These are phyloP conservation scores for Quercus suber DNA, from an alignment of 306 rosid species.

Conservation along the genomic window DNA sequence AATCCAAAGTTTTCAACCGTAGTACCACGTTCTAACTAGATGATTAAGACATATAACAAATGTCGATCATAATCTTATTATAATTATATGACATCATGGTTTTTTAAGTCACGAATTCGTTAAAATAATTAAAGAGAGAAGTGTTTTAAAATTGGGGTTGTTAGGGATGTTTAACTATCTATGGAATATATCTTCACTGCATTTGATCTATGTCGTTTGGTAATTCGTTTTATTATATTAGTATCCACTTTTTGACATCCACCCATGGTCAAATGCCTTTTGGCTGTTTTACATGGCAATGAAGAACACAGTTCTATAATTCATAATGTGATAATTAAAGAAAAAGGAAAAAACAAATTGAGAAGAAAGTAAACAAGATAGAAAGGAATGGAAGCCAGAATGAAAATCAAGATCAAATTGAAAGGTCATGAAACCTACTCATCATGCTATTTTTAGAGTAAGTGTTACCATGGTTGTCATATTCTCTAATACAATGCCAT, in stretches of 20 bases:
- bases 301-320: too few species aligned
- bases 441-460: too few species aligned
- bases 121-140: neutral
- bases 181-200: neutral
- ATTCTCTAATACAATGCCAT: too few species aligned
- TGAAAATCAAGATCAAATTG: neutral
- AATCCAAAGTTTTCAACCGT: neutral
- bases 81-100: neutral
- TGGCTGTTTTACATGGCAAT: too few species aligned
- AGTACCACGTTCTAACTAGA: neutral
- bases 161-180: neutral
- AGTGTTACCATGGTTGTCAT: neutral
- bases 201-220: neutral
- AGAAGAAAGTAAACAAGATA: neutral
- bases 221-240: neutral
- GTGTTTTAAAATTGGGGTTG: neutral
- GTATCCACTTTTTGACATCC: too few species aligned
- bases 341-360: neutral
- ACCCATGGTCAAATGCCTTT: too few species aligned
- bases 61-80: neutral
- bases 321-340: too few species aligned
- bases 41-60: conserved; percentile 4
- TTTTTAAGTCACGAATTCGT: neutral
- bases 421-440: neutral
- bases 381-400: neutral